Evolutionary conservation across 2,329 filamentous ascomycete species (phyloP).

Genomic region (Coniochaeta ligniaria): DNA sequence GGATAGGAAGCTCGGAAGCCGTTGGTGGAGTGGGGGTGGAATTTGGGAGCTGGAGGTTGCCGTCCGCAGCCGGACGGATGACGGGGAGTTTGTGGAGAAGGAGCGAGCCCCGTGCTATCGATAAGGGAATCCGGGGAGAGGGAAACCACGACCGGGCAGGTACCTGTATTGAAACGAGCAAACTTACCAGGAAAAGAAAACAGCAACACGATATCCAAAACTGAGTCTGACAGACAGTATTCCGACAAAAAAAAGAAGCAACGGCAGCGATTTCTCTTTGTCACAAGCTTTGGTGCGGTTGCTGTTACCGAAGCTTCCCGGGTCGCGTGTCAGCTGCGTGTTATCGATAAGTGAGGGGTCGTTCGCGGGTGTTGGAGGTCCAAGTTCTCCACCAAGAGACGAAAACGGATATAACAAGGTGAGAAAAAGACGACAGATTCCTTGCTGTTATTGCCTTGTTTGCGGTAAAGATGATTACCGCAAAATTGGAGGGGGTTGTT

Average conservation of each 20-base stretch:
- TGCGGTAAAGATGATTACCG: not conserved
- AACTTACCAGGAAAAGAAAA: not conserved
- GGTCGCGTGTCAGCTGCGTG: not conserved
- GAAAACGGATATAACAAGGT: not conserved
- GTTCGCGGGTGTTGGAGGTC: not conserved
- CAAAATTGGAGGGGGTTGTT: not conserved
- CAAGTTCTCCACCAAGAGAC: not conserved
- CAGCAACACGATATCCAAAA: not conserved
- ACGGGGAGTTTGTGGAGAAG: not conserved
- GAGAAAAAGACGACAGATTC: not conserved
- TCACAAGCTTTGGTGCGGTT: not conserved
- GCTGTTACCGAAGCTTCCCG: not conserved
- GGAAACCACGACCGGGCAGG: not conserved
- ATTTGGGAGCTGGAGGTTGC: not conserved
- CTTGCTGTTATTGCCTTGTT: not conserved
- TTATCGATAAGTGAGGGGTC: not conserved
- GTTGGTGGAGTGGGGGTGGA: not conserved
- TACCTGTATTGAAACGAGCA: not conserved
- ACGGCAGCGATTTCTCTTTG: not conserved
- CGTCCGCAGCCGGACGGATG: not conserved
- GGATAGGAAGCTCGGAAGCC: constrained; percentile 1
- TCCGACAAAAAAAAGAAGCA: not conserved
- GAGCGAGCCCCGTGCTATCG: not conserved
- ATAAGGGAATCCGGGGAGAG: not conserved
- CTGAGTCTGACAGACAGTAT: not conserved